Percentiles rank a stretch among this genome's conserved stretches.
These are phyloP conservation scores for Aspergillus calidoustus DNA, from an alignment of 2,329 filamentous ascomycete genomes.

Conservation along the genomic window DNA sequence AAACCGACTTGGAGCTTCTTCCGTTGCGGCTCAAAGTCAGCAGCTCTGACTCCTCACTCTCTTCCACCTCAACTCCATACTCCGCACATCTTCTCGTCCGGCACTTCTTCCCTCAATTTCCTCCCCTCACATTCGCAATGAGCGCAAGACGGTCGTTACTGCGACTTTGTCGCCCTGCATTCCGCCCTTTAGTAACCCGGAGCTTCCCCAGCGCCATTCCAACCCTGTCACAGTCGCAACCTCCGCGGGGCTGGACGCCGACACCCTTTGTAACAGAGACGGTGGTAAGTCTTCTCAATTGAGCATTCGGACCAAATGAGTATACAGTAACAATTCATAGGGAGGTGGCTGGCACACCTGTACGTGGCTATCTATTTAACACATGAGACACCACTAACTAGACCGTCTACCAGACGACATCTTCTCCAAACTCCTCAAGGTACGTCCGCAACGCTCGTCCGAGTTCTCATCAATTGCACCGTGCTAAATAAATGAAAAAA, in stretches of 20 bases:
- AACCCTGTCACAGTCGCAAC: slow-evolving; percentile 33
- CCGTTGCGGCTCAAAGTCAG: slow-evolving; percentile 5
- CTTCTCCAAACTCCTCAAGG: slow-evolving; percentile 78
- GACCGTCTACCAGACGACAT: slow-evolving; percentile 67
- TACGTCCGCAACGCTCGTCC: slow-evolving; percentile 38
- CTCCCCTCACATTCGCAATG: slow-evolving; percentile 25
- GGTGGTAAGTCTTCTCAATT: slow-evolving; percentile 49
- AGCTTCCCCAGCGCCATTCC: slow-evolving; percentile 37
- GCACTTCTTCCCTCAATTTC: slow-evolving; percentile 6
- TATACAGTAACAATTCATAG: slow-evolving; percentile 46
- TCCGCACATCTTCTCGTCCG: neutral
- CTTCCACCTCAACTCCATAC: slow-evolving; percentile 6
- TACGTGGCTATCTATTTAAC: slow-evolving; percentile 50
- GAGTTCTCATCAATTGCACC: slow-evolving; percentile 27
- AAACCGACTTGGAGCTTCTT: slow-evolving; percentile 9
- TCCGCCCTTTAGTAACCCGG: slow-evolving; percentile 24
- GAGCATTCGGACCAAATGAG: slow-evolving; percentile 21
- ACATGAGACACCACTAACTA: slow-evolving; percentile 7
- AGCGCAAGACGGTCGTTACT: slow-evolving; percentile 27
- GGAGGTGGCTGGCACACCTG: slow-evolving; percentile 78
- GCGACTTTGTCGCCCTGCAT: slow-evolving; percentile 29
- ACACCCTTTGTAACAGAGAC: slow-evolving; percentile 61
- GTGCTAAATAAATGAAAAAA: neutral
- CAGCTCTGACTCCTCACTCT: neutral
- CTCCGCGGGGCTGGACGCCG: slow-evolving; percentile 52